A percentile compares a stretch with the other conserved stretches of the same genome.
phyloP scores from a whole-genome alignment of 2,329 filamentous ascomycete species.

The Fusarium sp. region DNA sequence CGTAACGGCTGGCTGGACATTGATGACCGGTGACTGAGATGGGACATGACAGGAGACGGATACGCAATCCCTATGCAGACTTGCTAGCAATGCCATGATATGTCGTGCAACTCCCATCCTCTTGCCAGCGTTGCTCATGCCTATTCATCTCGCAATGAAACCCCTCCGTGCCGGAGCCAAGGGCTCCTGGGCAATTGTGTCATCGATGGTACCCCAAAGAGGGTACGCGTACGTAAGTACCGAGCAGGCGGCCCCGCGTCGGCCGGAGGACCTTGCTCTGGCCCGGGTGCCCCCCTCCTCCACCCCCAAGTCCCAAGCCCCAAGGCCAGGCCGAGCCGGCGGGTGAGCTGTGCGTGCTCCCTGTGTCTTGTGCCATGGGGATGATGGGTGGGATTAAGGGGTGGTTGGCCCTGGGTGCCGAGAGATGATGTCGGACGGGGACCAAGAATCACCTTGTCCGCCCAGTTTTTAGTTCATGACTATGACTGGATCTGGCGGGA shows the following conservation, averaged over 20 bases:
- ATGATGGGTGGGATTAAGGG: slow-evolving; percentile 23
- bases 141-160: slow-evolving; percentile 22
- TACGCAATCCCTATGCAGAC: slow-evolving; percentile 23
- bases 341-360: slow-evolving; percentile 16
- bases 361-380: slow-evolving; percentile 20
- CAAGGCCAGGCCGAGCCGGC: slow-evolving; percentile 16
- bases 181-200: slow-evolving; percentile 40
- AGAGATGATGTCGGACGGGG: slow-evolving; percentile 2
- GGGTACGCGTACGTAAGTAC: slow-evolving; percentile 43
- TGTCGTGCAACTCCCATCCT: slow-evolving; percentile 34
- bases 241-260: slow-evolving; percentile 41
- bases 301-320: not conserved
- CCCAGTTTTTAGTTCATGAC: slow-evolving; percentile 32
- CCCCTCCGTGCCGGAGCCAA: slow-evolving; percentile 34
- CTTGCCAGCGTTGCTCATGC: slow-evolving; percentile 17
- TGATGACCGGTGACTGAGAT: not conserved
- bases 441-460: slow-evolving; percentile 25
- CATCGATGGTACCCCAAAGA: slow-evolving; percentile 39
- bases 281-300: slow-evolving; percentile 5
- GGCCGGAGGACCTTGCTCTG: slow-evolving; percentile 33
- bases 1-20: not conserved
- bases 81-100: slow-evolving; percentile 17
- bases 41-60: slow-evolving; percentile 1
- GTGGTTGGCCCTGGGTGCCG: slow-evolving; percentile 5
- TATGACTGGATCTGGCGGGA: slow-evolving; percentile 34